A percentile compares a stretch with the other conserved stretches of the same genome.
Evolutionary conservation across 176 grass and related monocot genomes (phyloP).

Genomic region (Pharus latifolius): DNA sequence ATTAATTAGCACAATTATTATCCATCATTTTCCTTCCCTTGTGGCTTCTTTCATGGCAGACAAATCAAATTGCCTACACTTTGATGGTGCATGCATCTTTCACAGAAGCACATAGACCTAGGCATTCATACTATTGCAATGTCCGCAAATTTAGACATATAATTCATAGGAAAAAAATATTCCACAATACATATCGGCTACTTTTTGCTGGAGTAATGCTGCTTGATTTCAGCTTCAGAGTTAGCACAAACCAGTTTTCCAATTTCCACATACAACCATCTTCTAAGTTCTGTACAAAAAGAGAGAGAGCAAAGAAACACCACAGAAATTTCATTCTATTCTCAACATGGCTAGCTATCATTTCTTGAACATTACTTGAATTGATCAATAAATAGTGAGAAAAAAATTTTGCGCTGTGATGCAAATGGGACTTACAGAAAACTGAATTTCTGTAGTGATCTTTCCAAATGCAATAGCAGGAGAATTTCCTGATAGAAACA

Average conservation of each 20-base stretch:
- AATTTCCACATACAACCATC: not conserved
- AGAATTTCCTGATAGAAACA: not conserved
- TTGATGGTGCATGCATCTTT: too few relatives aligned
- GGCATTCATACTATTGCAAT: not conserved
- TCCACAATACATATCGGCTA: not conserved
- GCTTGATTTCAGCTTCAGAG: too few relatives aligned
- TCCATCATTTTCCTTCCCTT: not conserved
- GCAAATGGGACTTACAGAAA: too few relatives aligned
- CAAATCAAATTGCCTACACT: too few relatives aligned
- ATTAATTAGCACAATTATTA: too few relatives aligned
- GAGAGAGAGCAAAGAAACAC: not conserved
- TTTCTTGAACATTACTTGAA: too few relatives aligned
- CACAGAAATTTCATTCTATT: conserved; percentile 1
- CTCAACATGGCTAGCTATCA: not conserved
- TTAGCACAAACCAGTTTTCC: too few relatives aligned
- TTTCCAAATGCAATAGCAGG: not conserved
- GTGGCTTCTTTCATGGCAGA: not conserved
- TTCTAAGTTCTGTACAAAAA: not conserved
- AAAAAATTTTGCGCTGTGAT: too few relatives aligned
- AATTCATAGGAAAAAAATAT: too few relatives aligned
- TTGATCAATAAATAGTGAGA: too few relatives aligned
- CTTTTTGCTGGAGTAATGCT: not conserved
- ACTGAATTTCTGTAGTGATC: not conserved
- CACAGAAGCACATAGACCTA: too few relatives aligned
- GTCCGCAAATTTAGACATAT: not conserved